phyloP scores from a whole-genome alignment of 768 basidiomycete genomes.

The Leccinellum rugosiceps region DNA sequence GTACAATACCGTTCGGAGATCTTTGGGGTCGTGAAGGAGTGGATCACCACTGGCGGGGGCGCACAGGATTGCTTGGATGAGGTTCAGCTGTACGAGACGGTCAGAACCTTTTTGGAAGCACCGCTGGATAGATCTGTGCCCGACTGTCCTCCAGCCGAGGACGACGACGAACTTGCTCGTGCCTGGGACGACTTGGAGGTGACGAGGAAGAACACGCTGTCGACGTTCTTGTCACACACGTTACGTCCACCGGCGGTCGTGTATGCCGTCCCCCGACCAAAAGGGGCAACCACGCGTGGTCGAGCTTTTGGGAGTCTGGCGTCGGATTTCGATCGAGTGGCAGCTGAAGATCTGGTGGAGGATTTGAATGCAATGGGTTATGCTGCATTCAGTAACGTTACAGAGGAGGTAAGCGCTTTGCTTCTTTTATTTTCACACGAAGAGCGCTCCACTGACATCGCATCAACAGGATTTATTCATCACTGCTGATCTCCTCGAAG shows the following conservation, averaged over 20 bases:
- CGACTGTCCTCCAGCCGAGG: constrained; percentile 31
- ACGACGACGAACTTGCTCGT: constrained; percentile 43
- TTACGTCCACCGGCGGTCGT: constrained; percentile 50
- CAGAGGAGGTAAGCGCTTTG: constrained; percentile 57
- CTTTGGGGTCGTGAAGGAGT: constrained; percentile 62
- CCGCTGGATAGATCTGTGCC: constrained; percentile 50
- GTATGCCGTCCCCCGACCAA: constrained; percentile 26
- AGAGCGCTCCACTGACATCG: constrained; percentile 3
- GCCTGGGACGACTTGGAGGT: constrained; percentile 46
- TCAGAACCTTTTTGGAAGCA: constrained; percentile 58
- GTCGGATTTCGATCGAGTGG: constrained; percentile 61
- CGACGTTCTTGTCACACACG: constrained; percentile 52
- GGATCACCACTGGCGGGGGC: constrained; percentile 71
- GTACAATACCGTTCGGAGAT: constrained; percentile 59
- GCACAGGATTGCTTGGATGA: constrained; percentile 80
- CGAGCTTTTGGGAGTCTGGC: constrained; percentile 40
- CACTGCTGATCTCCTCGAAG: constrained; percentile 75
- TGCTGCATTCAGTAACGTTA: constrained; percentile 73
- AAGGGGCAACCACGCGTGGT: neutral
- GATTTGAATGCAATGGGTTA: constrained; percentile 73
- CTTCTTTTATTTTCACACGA: neutral
- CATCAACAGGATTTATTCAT: constrained; percentile 65
- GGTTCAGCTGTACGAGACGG: constrained; percentile 52
- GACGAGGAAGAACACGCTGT: constrained; percentile 39
- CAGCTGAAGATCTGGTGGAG: constrained; percentile 70